A percentile compares a stretch with the other conserved stretches of the same genome.
Conservation (phyloP, 306 rosid species). For the Medicago arabica region DNA sequence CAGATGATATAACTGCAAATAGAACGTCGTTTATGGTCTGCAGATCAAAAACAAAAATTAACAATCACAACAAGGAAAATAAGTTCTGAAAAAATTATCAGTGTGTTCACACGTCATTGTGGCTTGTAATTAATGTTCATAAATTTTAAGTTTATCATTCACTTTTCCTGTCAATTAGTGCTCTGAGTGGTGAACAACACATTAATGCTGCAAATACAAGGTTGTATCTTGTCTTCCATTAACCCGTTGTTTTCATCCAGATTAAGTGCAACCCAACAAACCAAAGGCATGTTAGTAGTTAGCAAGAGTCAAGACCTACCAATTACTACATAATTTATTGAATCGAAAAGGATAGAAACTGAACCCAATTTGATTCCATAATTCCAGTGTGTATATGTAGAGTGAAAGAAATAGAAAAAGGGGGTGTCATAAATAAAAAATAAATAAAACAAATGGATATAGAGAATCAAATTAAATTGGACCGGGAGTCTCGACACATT, state of each 20-base stretch:
- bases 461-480: too few relatives aligned
- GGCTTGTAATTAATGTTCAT: background rate
- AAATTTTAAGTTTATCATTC: too few relatives aligned
- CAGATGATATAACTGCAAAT: conserved; percentile 75
- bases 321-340: too few relatives aligned
- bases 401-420: too few relatives aligned
- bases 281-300: background rate
- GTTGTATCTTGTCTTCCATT: background rate
- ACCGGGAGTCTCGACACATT: too few relatives aligned
- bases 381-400: background rate
- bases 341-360: background rate
- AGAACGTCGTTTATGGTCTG: conserved; percentile 95
- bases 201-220: background rate
- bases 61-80: background rate
- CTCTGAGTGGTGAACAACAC: background rate
- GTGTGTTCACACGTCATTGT: background rate
- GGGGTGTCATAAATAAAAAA: too few relatives aligned
- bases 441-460: background rate
- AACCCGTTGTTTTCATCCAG: background rate
- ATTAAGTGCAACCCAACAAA: background rate
- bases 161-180: too few relatives aligned
- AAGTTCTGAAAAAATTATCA: background rate
- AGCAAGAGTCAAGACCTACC: too few relatives aligned
- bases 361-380: background rate
- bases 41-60: conserved; percentile 39